Base-by-base conservation (phyloP, 2,329 filamentous ascomycete genomes). In the Trichoderma sp. region DNA sequence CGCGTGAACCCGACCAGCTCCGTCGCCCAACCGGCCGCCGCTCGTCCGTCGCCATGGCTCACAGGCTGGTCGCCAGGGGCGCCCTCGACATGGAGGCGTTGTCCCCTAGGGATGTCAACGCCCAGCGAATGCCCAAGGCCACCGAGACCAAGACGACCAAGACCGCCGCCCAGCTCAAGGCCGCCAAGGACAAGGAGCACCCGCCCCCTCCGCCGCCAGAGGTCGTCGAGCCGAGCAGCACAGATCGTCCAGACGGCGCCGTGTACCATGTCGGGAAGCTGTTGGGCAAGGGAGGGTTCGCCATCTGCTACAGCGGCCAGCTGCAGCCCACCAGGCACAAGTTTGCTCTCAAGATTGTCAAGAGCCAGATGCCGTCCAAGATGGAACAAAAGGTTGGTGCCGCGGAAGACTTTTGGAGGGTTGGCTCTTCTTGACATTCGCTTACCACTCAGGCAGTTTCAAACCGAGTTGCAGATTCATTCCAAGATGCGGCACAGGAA, bases 401-500 rank as follows among this genome's bases (percentile, higher is more conserved):
- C 52, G 19, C 2, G 3, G 2, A 24, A 28, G n/a, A 7, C 21
- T 4, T 43, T 24, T 9, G 30, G n/a, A 21, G 34, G 2, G 19
- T 28, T 26, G 24, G 43, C 15, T 26, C 44, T 47, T 58, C 39
- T 47, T 6, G 14, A 4, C 44, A 51, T 39, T 50, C 28, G 7
- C 28, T 34, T 14, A 28, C 17, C 10, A 14, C 1, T 15, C 1
- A 48, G 55, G 19, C 54, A 88, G 86, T 89, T 90, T 71, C 87
- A 89, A 87, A 87, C 86, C 24, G 95, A 99, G 77, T 86, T 99
- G 7, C 94, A 98, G 78, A 97, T 99, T 67, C 95, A 99, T 79
- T 97, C 95, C 50, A 99, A 98, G 76, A 94, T 99, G 88, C 88
- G 89, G 65, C 95, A 99, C 74, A 90, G 91, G 61, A 97, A 97